Conservation (phyloP, 768 basidiomycete species). For the Amanita rimosa region DNA sequence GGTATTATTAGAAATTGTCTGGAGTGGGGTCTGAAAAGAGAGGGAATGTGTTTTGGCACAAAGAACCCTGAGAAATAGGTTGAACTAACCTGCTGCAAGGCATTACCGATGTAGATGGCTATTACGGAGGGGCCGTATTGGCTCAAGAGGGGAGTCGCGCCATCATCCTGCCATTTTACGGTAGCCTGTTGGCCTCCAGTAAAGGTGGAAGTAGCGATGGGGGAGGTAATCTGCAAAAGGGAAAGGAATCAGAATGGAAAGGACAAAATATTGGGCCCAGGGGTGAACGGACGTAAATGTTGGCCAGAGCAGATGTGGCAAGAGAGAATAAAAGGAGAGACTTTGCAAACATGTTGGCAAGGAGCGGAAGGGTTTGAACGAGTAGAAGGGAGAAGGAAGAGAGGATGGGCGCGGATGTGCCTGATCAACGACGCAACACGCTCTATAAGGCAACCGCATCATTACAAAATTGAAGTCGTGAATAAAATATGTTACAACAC, state of each 20-base stretch:
- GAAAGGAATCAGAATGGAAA: too few species aligned
- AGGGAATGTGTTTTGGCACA: neutral
- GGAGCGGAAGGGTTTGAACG: neutral
- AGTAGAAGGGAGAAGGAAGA: neutral
- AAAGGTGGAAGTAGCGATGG: conserved; percentile 33
- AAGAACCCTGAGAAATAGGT: neutral
- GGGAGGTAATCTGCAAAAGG: conserved; percentile 44
- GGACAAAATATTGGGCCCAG: too few species aligned
- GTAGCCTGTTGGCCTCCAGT: conserved; percentile 37
- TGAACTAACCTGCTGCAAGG: conserved; percentile 42
- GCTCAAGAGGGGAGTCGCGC: conserved; percentile 31
- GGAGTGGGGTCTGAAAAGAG: conserved; percentile 37
- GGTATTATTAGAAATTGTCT: conserved; percentile 32
- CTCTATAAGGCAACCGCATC: too few species aligned
- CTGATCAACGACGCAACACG: too few species aligned
- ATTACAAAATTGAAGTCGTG: too few species aligned
- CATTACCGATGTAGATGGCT: conserved; percentile 55
- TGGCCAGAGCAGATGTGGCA: neutral
- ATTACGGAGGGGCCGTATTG: conserved; percentile 41
- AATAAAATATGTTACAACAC: too few species aligned
- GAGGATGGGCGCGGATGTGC: neutral
- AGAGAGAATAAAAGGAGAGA: neutral
- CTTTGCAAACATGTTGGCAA: conserved; percentile 1
- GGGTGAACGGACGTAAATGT: neutral
- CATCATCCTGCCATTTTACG: conserved; percentile 52